Conservation (phyloP, 2,329 filamentous ascomycete species). For the Diaporthe capsici region DNA sequence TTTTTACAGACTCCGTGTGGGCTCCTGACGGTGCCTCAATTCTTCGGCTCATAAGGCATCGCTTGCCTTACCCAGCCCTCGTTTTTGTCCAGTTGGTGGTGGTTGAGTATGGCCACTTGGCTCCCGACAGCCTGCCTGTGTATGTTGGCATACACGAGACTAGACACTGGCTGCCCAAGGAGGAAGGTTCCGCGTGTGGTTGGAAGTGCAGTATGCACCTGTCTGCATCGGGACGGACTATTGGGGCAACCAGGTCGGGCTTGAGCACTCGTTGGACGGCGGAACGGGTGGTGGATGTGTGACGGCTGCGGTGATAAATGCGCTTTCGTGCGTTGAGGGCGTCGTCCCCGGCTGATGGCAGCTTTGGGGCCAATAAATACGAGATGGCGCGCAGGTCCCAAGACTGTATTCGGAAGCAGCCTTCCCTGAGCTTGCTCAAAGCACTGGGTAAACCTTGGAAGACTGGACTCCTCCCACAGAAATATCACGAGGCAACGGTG, state of each 20-base stretch:
- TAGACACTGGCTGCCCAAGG: not conserved
- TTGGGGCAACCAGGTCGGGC: not conserved
- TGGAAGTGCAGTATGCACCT: slow-evolving; percentile 22
- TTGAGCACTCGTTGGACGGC: slow-evolving; percentile 4
- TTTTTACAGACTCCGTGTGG: not conserved
- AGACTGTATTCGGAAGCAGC: not conserved
- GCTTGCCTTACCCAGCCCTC: not conserved
- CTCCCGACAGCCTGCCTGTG: not conserved
- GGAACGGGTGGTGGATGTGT: slow-evolving; percentile 1
- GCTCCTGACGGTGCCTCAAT: not conserved
- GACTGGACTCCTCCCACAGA: not conserved
- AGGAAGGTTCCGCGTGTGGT: not conserved
- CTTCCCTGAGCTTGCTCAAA: not conserved
- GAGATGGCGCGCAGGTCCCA: slow-evolving; percentile 8
- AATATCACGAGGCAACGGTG: not conserved
- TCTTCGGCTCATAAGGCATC: not conserved
- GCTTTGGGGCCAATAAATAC: not conserved
- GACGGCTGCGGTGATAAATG: slow-evolving; percentile 12
- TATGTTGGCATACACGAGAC: not conserved
- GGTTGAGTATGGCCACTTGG: too few relatives aligned
- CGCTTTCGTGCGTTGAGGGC: slow-evolving; percentile 2
- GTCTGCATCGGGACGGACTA: slow-evolving; percentile 24
- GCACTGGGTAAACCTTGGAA: not conserved
- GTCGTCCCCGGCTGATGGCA: not conserved
- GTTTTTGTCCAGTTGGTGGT: not conserved